Conservation (phyloP, 2,329 filamentous ascomycete species). For the Diaporthe citrichinensis region DNA sequence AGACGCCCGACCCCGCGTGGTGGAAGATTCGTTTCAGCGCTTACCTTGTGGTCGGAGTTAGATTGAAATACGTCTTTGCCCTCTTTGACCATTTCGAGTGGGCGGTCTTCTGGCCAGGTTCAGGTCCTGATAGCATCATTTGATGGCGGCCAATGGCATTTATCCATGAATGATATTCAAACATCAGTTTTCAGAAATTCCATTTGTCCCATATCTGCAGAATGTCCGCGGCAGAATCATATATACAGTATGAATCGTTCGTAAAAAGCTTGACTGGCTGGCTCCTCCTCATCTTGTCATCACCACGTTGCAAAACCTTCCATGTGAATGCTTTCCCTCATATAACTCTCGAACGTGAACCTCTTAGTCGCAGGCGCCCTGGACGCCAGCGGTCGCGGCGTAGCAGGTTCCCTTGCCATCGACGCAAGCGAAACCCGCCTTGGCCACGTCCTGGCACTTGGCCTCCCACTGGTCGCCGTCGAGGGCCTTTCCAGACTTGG, state of each 20-base stretch:
- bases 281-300: conserved; percentile 13
- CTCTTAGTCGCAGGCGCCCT: conserved; percentile 37
- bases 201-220: conserved; percentile 33
- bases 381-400: conserved; percentile 36
- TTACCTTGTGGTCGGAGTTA: no score
- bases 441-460: conserved; percentile 42
- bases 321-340: not conserved
- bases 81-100: rapidly evolving
- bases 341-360: not conserved
- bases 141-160: no score
- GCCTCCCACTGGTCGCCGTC: conserved; percentile 44
- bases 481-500: conserved; percentile 33
- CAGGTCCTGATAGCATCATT: no score
- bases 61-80: no score
- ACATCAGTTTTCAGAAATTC: conserved; percentile 1
- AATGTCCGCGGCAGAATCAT: conserved; percentile 29
- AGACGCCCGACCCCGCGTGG: no score
- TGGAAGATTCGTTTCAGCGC: no score
- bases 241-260: conserved; percentile 32
- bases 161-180: not conserved
- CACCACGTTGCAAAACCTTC: not conserved
- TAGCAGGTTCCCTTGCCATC: conserved; percentile 45
- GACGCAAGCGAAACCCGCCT: conserved; percentile 42
- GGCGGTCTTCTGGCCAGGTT: not conserved
- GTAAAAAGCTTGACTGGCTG: conserved; percentile 24